phyloP scores from a whole-genome alignment of 345 rosid genomes.

The Citrus inodora region DNA sequence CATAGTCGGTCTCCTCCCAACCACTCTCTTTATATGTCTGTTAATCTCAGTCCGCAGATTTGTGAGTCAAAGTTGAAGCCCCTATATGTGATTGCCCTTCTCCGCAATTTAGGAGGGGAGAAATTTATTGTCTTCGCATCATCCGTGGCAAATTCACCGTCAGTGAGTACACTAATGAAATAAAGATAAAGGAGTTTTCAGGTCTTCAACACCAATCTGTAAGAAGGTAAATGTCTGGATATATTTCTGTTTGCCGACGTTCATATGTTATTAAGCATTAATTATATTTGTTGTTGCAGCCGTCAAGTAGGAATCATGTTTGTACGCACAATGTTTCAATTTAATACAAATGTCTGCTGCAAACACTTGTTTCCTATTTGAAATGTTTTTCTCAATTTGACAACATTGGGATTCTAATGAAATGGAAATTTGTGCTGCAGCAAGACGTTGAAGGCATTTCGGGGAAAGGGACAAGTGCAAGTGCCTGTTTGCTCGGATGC shows the following conservation, averaged over 20 bases:
- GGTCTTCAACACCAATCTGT: constrained; percentile 74
- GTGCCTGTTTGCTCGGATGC: constrained; percentile 95
- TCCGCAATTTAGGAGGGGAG: constrained; percentile 65
- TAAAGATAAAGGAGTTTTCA: constrained; percentile 80
- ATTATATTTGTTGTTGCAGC: no score
- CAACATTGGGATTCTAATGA: background rate
- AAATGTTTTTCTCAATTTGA: background rate
- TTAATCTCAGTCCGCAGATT: constrained; percentile 33
- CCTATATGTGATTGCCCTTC: constrained; percentile 64
- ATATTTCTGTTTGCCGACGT: background rate
- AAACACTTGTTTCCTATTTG: background rate
- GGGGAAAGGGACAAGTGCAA: constrained; percentile 66
- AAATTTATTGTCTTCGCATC: constrained; percentile 84
- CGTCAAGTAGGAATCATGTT: background rate
- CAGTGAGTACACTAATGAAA: constrained; percentile 39
- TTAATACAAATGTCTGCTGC: background rate
- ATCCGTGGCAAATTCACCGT: constrained; percentile 76
- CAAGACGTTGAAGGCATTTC: constrained; percentile 76
- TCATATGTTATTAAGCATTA: no score
- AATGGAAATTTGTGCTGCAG: constrained; percentile 40
- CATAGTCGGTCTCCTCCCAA: no score
- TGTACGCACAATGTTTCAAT: background rate
- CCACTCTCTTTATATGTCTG: background rate
- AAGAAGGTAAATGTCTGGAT: constrained; percentile 55
- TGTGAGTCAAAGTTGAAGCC: constrained; percentile 76